Evolutionary conservation across 257 asterid species (phyloP), one percentile per base, ranked within the genome.

Genomic region (Solanum tarapatanum): DNA sequence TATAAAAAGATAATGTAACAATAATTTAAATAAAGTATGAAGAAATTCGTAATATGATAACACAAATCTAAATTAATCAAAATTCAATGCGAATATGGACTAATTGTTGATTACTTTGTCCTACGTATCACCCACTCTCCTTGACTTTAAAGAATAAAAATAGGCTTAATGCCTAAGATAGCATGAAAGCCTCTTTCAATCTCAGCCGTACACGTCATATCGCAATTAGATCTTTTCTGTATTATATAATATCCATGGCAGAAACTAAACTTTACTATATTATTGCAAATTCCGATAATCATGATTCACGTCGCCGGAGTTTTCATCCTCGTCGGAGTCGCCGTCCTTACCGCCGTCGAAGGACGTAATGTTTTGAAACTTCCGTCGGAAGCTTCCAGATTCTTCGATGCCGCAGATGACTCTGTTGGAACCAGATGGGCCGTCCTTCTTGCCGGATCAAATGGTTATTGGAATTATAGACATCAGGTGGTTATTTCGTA

Each of bases 371-470:
- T 94, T 86, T 77, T 95, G 83, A 93, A 88, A 89, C 93, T 95
- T 74, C 98, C 98, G n/a, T 92, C 98, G n/a, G 93, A 95, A 87
- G 91, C 88, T 82, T 88, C 91, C 72, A 91, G 90, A n/a, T 92
- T 95, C 89, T 90, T 92, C 86, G 69, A 17, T 30, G 11, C 2
- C 7, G 85, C 86, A 2, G 98, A 92, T 12, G 96, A 93, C 79
- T 90, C 94, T 24, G 94, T 93, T 3, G 99, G 99, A 7, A 97
- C 96, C 37, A 90, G 94, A 87, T 97, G 99, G 99, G 99, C 99
- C 12, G 95, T 97, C 39, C 95, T 97, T 13, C 68, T 97, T 32
- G 99, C 99, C 62, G 99, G 99, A 33, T 96, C 99, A 72, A 90
- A 88, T 51, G 99, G 98, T 32, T 97, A 96, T 93, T 94, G 95